Evolutionary conservation across 495 filamentous ascomycete genomes (phyloP).

Genomic region (Neurospora intermedia): DNA sequence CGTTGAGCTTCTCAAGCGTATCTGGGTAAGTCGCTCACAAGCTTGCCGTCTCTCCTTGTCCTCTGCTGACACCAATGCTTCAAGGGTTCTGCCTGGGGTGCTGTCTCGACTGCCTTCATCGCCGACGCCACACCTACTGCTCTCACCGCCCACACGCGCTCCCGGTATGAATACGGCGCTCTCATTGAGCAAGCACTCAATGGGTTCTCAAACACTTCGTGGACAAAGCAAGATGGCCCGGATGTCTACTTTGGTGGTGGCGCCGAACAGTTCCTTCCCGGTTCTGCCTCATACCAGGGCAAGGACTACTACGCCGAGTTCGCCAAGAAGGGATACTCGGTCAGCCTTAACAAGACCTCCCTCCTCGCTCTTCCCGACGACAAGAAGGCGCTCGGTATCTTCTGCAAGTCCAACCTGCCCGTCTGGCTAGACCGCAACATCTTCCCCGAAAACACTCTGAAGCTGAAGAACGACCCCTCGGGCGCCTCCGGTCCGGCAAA

Average conservation of each 20-base stretch:
- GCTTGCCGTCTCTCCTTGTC: background rate
- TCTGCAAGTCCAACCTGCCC: constrained; percentile 52
- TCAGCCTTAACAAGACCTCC: constrained; percentile 57
- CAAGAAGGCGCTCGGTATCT: constrained; percentile 55
- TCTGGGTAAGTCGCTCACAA: constrained; percentile 34
- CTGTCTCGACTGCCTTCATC: constrained; percentile 57
- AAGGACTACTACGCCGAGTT: constrained; percentile 61
- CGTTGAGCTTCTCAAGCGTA: constrained; percentile 55
- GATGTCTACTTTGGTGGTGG: constrained; percentile 67
- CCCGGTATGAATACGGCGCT: constrained; percentile 49
- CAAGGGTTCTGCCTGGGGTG: constrained; percentile 36
- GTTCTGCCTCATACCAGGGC: constrained; percentile 39
- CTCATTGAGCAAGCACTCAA: constrained; percentile 52
- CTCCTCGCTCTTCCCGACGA: constrained; percentile 40
- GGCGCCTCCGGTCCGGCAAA: constrained; percentile 46
- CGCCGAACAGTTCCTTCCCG: constrained; percentile 59
- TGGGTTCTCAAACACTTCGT: constrained; percentile 52
- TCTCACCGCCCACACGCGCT: constrained; percentile 53
- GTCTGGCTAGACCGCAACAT: constrained; percentile 68
- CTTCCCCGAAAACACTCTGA: constrained; percentile 49
- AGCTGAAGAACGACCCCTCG: constrained; percentile 50
- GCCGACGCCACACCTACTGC: constrained; percentile 66
- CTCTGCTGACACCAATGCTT: constrained; percentile 1
- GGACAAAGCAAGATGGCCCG: constrained; percentile 54
- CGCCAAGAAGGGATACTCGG: constrained; percentile 50